A percentile compares a stretch with the other conserved stretches of the same genome.
These are phyloP conservation scores for Diplodia mutila DNA, from an alignment of 2,329 filamentous ascomycete genomes.

Conservation along the genomic window DNA sequence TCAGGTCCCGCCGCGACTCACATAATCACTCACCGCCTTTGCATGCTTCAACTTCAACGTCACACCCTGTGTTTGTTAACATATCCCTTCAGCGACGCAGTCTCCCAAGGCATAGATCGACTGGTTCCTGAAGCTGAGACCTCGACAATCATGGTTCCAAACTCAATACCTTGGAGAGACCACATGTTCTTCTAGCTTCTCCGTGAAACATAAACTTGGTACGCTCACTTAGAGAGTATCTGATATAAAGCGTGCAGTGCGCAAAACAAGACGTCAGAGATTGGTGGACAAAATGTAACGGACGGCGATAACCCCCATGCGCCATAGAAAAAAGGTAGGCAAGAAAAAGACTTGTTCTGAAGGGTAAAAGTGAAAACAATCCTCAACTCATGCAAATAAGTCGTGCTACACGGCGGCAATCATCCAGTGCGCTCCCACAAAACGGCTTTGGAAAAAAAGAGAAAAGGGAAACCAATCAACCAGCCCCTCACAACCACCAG, in stretches of 20 bases:
- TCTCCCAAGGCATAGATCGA: not conserved
- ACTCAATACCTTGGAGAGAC: not conserved
- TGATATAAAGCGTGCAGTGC: constrained; percentile 12
- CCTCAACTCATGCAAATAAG: not conserved
- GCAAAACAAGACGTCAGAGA: not conserved
- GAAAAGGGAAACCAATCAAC: not conserved
- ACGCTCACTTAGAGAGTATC: constrained; percentile 10
- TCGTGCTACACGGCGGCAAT: constrained; percentile 1
- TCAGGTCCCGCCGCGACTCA: not conserved
- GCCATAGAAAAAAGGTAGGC: not conserved
- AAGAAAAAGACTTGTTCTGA: not conserved
- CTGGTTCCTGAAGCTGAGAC: not conserved
- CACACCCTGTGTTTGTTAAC: not conserved
- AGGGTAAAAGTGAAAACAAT: not conserved
- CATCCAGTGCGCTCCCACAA: constrained; percentile 10
- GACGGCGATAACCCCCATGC: not conserved
- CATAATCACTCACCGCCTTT: not conserved
- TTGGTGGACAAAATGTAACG: not conserved
- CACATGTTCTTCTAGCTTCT: not conserved
- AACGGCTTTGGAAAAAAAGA: not conserved
- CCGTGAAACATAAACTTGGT: not conserved
- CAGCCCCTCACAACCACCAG: not conserved
- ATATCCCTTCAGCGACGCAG: not conserved
- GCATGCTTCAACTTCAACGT: not conserved
- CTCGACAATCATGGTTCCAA: not conserved